Conservation (phyloP, 768 basidiomycete species). For the Rhodotorula graminis region DNA sequence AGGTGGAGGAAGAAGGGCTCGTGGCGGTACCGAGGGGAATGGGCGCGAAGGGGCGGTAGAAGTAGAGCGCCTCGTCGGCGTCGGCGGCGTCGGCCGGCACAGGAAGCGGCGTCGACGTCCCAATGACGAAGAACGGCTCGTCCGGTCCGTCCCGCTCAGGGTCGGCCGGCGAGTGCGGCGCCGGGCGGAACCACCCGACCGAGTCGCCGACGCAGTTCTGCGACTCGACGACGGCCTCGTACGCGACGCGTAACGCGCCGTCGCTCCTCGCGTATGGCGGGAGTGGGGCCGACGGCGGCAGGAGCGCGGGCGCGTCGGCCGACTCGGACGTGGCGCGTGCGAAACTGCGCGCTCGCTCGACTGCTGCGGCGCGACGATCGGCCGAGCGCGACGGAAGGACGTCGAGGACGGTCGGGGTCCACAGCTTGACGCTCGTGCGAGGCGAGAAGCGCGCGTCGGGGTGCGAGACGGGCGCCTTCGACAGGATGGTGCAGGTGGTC, state of each 20-base stretch:
- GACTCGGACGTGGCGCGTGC: not conserved
- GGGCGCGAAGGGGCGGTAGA: conserved; percentile 16
- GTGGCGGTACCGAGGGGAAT: not conserved
- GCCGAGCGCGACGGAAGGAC: not conserved
- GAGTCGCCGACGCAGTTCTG: conserved; percentile 13
- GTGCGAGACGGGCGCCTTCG: conserved; percentile 2
- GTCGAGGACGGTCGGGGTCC: conserved; percentile 1
- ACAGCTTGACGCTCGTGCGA: conserved; percentile 10
- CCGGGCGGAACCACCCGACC: conserved; percentile 2
- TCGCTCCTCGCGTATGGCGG: not conserved
- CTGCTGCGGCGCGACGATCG: no score
- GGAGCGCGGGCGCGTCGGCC: no score
- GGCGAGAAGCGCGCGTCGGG: not conserved
- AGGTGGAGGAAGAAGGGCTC: not conserved
- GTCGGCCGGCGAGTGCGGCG: not conserved
- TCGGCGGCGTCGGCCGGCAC: not conserved
- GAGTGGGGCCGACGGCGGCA: not conserved
- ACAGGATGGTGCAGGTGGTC: not conserved
- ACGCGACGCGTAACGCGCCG: not conserved
- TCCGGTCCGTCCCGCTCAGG: not conserved
- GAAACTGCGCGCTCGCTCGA: not conserved
- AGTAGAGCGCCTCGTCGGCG: not conserved
- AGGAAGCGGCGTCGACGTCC: not conserved
- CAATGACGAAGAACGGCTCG: conserved; percentile 5
- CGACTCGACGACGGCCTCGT: conserved; percentile 16